Evolutionary conservation across 2,329 filamentous ascomycete species (phyloP).

Genomic region (Penicillium vulpinum): DNA sequence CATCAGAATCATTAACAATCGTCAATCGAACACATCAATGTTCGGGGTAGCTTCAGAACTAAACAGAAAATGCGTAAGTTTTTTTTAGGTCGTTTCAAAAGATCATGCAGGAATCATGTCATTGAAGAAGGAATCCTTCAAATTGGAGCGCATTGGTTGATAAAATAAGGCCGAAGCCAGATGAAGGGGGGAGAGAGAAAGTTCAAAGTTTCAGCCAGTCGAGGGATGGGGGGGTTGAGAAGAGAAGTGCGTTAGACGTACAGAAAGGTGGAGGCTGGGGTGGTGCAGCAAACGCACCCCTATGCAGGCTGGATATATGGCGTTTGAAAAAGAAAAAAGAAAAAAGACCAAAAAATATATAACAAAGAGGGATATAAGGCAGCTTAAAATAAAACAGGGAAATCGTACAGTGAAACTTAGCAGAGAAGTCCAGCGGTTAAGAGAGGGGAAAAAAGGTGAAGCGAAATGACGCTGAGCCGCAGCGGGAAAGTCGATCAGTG

Average conservation of each 20-base stretch:
- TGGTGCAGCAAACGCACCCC: conserved; percentile 30
- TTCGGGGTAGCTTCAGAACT: conserved; percentile 8
- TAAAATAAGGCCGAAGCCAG: conserved; percentile 21
- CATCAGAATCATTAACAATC: conserved; percentile 38
- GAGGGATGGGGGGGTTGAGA: conserved; percentile 11
- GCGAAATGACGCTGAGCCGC: conserved; percentile 27
- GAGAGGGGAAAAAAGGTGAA: conserved; percentile 12
- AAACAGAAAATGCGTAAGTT: conserved; percentile 5
- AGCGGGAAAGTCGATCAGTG: conserved; percentile 30
- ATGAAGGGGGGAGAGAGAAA: conserved; percentile 33
- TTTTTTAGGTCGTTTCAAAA: conserved; percentile 10
- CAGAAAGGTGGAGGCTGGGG: conserved; percentile 24
- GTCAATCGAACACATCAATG: conserved; percentile 19
- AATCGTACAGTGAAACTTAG: conserved; percentile 8
- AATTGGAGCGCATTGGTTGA: conserved; percentile 20
- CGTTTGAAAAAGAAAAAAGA: conserved; percentile 17
- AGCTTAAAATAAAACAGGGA: conserved; percentile 10
- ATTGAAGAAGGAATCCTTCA: conserved; percentile 13
- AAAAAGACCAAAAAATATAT: conserved; percentile 18
- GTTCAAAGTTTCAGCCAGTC: conserved; percentile 13
- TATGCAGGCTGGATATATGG: conserved; percentile 19
- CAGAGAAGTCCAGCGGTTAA: conserved; percentile 8
- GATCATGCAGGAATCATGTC: conserved; percentile 12
- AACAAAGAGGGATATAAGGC: conserved; percentile 10
- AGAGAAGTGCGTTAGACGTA: conserved; percentile 11